Evolutionary conservation across 2,329 filamentous ascomycete genomes (phyloP).

Genomic region (Cryphonectria radicalis): DNA sequence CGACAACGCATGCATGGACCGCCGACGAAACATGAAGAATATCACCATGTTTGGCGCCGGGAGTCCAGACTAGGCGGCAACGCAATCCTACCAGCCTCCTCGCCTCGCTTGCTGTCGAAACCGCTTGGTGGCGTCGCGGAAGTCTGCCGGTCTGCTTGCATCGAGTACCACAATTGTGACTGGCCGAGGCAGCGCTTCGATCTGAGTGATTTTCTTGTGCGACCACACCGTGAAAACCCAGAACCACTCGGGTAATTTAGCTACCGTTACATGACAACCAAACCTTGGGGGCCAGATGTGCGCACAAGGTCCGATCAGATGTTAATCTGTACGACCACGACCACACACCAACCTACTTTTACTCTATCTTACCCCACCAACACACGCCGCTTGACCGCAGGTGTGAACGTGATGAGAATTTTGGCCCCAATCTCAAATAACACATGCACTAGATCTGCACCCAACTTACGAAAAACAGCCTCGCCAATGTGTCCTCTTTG

Average conservation of each 20-base stretch:
- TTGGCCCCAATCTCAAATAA: not conserved
- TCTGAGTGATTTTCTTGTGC: not conserved
- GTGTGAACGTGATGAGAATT: slow-evolving; percentile 8
- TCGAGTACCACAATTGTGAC: not conserved
- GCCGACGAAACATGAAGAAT: not conserved
- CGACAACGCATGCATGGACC: not conserved
- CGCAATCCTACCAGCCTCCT: not conserved
- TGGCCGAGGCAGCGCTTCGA: not conserved
- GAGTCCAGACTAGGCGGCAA: not conserved
- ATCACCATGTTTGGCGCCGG: not conserved
- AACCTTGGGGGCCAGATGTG: slow-evolving; percentile 11
- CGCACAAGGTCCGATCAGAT: slow-evolving; percentile 12
- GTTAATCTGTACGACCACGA: slow-evolving; percentile 8
- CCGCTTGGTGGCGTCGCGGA: slow-evolving; percentile 1
- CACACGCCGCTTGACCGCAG: slow-evolving; percentile 8
- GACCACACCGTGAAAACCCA: not conserved
- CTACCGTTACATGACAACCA: slow-evolving; percentile 1
- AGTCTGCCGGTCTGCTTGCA: slow-evolving; percentile 9
- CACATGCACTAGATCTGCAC: not conserved
- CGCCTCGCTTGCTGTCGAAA: not conserved
- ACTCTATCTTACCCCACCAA: slow-evolving; percentile 1
- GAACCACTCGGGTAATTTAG: slow-evolving; percentile 12
- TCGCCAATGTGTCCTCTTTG: not conserved
- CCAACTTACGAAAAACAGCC: not conserved
- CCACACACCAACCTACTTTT: too few relatives aligned